Conservation (phyloP, 2,329 filamentous ascomycete species). For the Colletotrichum cuscutae region DNA sequence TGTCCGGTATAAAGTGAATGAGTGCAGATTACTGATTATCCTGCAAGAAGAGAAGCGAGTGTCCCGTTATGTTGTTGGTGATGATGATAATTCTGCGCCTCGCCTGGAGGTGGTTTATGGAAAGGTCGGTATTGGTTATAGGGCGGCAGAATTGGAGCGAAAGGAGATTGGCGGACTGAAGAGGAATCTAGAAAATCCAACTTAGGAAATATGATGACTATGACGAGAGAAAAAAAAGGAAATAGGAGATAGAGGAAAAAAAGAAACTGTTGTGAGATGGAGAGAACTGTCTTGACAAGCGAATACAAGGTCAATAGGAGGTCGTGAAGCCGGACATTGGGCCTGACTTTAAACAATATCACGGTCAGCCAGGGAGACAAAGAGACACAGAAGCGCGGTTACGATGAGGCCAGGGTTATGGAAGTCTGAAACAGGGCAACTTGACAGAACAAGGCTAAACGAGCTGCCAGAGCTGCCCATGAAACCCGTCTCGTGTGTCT, state of each 20-base stretch:
- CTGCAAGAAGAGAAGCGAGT: constrained; percentile 18
- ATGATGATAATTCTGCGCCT: constrained; percentile 12
- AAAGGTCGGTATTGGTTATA: constrained; percentile 1
- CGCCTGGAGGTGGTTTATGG: constrained; percentile 33
- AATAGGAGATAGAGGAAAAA: constrained; percentile 40
- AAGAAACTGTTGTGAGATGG: constrained; percentile 38
- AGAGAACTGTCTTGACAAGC: constrained; percentile 36
- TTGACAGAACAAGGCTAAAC: constrained; percentile 40
- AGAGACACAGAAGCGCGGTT: constrained; percentile 40
- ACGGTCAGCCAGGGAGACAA: constrained; percentile 22
- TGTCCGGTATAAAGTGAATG: constrained; percentile 30
- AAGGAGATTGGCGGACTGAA: constrained; percentile 22
- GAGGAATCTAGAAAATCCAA: constrained; percentile 28
- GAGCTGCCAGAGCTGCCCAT: constrained; percentile 47
- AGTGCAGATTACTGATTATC: constrained; percentile 34
- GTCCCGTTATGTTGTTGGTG: constrained; percentile 7
- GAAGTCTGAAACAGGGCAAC: constrained; percentile 36
- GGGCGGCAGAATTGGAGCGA: constrained; percentile 9
- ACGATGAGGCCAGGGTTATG: constrained; percentile 36
- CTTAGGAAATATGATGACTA: constrained; percentile 31
- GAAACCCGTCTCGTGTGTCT: constrained; percentile 65
- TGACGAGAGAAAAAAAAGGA: constrained; percentile 33
- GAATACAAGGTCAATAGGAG: constrained; percentile 32
- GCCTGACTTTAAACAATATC: constrained; percentile 36
- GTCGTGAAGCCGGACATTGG: constrained; percentile 33